phyloP scores from a whole-genome alignment of 1,284 basidiomycete species.

The Trichosporon sp. region DNA sequence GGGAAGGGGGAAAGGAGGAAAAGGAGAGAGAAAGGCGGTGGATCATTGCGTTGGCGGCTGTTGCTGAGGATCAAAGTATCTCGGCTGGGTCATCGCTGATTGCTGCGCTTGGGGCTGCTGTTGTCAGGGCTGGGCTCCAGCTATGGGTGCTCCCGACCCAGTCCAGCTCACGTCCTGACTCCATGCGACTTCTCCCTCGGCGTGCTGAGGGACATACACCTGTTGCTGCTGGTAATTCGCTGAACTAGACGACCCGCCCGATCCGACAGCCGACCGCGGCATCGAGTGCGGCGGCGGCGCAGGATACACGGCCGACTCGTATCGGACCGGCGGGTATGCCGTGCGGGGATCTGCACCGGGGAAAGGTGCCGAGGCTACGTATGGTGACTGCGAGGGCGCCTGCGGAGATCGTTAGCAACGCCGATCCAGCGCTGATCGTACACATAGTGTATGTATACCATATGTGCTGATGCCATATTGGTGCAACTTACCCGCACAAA shows the following conservation, averaged over 20 bases:
- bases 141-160: slow-evolving; percentile 10
- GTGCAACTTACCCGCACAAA: slow-evolving; percentile 21
- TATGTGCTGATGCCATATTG: no score
- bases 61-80: slow-evolving; percentile 2
- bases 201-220: slow-evolving; percentile 11
- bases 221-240: slow-evolving; percentile 11
- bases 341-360: slow-evolving; percentile 31
- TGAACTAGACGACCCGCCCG: slow-evolving; percentile 8
- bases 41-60: not conserved
- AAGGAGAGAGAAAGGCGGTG: not conserved
- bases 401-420: slow-evolving; percentile 7
- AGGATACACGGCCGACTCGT: slow-evolving; percentile 32
- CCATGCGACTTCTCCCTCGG: slow-evolving; percentile 19
- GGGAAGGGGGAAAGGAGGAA: not conserved
- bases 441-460: slow-evolving; percentile 7
- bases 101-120: not conserved
- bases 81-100: not conserved
- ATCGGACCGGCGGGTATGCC: slow-evolving; percentile 24
- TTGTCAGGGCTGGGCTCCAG: slow-evolving; percentile 18
- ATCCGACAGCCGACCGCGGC: slow-evolving; percentile 21
- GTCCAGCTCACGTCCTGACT: slow-evolving; percentile 23
- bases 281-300: slow-evolving; percentile 23
- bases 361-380: slow-evolving; percentile 29
- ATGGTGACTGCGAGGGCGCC: slow-evolving; percentile 40
- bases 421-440: not conserved